Evolutionary conservation across 1,284 basidiomycete genomes (phyloP), one percentile per base, ranked within the genome.

Genomic region (Microbotryomycetes sp.): DNA sequence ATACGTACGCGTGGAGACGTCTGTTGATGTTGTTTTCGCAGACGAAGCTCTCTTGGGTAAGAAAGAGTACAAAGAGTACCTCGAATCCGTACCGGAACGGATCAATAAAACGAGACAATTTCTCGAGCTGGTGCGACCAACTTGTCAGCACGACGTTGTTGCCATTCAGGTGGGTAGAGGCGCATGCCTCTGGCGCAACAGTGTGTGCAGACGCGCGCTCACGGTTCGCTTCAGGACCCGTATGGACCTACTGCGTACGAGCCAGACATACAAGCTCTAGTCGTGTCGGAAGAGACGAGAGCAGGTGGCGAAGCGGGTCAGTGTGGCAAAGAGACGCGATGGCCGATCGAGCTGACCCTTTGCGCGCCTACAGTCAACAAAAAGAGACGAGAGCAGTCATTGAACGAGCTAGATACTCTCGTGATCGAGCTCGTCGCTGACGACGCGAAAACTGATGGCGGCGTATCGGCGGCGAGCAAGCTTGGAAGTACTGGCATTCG

Each of bases 401-500:
- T 65, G 18, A 28, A 23, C 21, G 23, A 28, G 1, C 57, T 72
- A 15, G 55, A 54, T 15, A 50, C 62, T 3, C 61, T 45, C 35
- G 60, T 68, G 4, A 71, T 72, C 54, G 56, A 62, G 18, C 50
- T 70, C 51, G 60, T 68, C 11, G 57, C 58, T 45, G 60, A 59
- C 21, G 62, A 52, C 1, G 52, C 54, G 35, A 45, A 28, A 31
- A 30, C 56, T 35, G 52, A 65, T 48, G 23, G 5, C 50, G 50
- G 45, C 21, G 47, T 49, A 31, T 41, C 35, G 9, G 35, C 35
- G 24, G 57, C 82, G 66, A 80, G 84, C 45, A 94, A 94, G 79
- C 84, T 94, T 82, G 91, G 91, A 72, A 92, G 89, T 73, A 92
- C 90, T 7, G 87, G 82, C 64, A 91, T 96, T 67, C 80, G 91